phyloP scores from a whole-genome alignment of 306 rosid genomes.

The Pyrus betulifolia region DNA sequence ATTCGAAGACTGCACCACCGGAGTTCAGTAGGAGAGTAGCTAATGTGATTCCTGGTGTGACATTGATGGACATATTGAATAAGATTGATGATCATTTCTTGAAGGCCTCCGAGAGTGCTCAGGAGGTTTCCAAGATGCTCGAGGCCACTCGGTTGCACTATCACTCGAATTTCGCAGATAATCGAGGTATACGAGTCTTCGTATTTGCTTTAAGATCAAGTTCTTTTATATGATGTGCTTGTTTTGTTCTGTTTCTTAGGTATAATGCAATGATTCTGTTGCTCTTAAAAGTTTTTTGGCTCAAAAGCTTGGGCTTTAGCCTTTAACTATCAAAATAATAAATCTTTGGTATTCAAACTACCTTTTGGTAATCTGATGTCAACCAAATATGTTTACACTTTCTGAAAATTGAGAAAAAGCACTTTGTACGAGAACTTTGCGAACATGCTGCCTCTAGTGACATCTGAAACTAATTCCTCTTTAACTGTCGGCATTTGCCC shows the following conservation, averaged over 20 bases:
- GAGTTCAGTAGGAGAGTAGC: conserved; percentile 46
- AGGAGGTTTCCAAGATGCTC: conserved; percentile 70
- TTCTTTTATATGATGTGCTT: background rate
- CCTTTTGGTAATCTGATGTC: background rate
- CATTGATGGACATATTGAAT: conserved; percentile 44
- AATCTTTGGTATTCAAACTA: background rate
- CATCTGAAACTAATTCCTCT: background rate
- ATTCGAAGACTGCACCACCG: conserved; percentile 59
- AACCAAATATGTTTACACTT: background rate
- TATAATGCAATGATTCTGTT: background rate
- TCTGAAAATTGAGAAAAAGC: background rate
- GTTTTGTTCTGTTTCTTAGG: background rate
- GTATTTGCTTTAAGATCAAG: background rate
- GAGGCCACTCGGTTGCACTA: conserved; percentile 89
- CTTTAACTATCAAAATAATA: background rate
- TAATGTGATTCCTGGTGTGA: conserved; percentile 35
- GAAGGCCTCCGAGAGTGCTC: conserved; percentile 64
- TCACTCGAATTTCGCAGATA: conserved; percentile 87
- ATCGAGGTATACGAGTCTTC: conserved; percentile 40
- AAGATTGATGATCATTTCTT: conserved; percentile 66
- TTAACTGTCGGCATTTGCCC: background rate
- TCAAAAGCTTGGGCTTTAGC: background rate
- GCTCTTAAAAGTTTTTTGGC: background rate
- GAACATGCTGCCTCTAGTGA: background rate
- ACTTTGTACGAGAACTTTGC: background rate